Base-by-base conservation (phyloP, 257 asterid species). In the Capsicum rhomboideum region DNA sequence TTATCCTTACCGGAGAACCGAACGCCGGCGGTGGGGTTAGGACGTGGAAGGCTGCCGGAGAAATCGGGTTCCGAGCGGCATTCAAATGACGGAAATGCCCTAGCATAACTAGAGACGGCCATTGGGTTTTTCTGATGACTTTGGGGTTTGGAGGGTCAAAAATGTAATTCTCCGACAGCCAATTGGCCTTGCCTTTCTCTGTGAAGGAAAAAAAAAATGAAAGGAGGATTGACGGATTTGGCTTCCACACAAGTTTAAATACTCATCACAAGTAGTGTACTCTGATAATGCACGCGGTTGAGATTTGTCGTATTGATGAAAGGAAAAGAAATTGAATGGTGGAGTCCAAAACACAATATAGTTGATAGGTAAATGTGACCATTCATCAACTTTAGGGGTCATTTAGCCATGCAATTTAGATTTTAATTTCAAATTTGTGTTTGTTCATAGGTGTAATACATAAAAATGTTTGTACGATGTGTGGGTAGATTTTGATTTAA, bases 41-140 rank as follows among this genome's bases (percentile, higher is more conserved):
- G 88, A 18, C 84, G 89, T 7, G 90, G 88, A 82, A 82, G 23
- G 34, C 88, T 56, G 80, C 89, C 87, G 71, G 92, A 88, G 88
- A 93, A 86, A 9, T 92, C 97, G 12, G 98, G 93, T 87, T 93
- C 97, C 10, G 98, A 91, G 28, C 97, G 99, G 90, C 98, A 95
- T 85, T 93, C 96, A 79, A 94, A 93, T n/a, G 96, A 88, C 72
- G 97, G 92, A 71, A 93, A 83, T 34, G 87, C 89, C 89, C 82
- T 88, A 21, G 96, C 88, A 67, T 90, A 91, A 90, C 93, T 93
- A 4, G 97, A 91, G 55, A 91, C 93, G 53, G 99, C 99, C 99
- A 95, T 94, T 87, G 84, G 87, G 46, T 6, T 34, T 12, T 34
- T 26, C 9, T 31, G 50, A 66, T 29, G 75, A 18, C 8, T 67